A percentile compares a stretch with the other conserved stretches of the same genome.
Evolutionary conservation across 176 grass and related monocot species (phyloP).

Genomic region (Avena atlantica): DNA sequence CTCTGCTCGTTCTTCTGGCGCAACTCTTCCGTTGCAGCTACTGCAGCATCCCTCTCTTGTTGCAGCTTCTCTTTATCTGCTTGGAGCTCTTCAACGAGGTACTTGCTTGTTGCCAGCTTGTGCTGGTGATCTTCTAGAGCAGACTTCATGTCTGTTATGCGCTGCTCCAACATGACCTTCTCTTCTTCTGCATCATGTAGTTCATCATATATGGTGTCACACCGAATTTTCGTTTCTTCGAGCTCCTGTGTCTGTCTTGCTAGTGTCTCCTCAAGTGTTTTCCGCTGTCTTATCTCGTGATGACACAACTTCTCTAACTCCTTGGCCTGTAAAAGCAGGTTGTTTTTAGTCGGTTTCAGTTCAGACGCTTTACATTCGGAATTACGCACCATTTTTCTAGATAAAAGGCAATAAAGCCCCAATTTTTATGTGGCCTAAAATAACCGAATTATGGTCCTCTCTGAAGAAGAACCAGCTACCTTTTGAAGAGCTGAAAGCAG

Average conservation of each 20-base stretch:
- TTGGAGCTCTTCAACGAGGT: conserved; percentile 35
- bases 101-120: conserved; percentile 36
- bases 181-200: conserved; percentile 19
- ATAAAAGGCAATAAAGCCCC: too few relatives aligned
- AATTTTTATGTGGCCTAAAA: neutral
- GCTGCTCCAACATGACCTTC: conserved; percentile 31
- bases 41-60: conserved; percentile 50
- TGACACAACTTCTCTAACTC: conserved; percentile 43
- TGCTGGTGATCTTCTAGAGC: conserved; percentile 48
- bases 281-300: conserved; percentile 56
- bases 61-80: conserved; percentile 47
- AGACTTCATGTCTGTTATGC: conserved; percentile 44
- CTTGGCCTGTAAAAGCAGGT: too few relatives aligned
- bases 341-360: too few relatives aligned
- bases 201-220: conserved; percentile 10
- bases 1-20: conserved; percentile 31
- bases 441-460: neutral
- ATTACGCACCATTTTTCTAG: too few relatives aligned
- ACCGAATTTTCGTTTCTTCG: conserved; percentile 42
- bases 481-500: conserved; percentile 60
- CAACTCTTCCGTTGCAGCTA: conserved; percentile 46
- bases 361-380: too few relatives aligned
- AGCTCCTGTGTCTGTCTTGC: conserved; percentile 47
- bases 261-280: conserved; percentile 48
- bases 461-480: conserved; percentile 44